Percentiles rank a stretch among this genome's conserved stretches.
These are phyloP conservation scores for Apiotrichum veenhuisii DNA, from an alignment of 1,284 basidiomycete genomes.

Conservation along the genomic window DNA sequence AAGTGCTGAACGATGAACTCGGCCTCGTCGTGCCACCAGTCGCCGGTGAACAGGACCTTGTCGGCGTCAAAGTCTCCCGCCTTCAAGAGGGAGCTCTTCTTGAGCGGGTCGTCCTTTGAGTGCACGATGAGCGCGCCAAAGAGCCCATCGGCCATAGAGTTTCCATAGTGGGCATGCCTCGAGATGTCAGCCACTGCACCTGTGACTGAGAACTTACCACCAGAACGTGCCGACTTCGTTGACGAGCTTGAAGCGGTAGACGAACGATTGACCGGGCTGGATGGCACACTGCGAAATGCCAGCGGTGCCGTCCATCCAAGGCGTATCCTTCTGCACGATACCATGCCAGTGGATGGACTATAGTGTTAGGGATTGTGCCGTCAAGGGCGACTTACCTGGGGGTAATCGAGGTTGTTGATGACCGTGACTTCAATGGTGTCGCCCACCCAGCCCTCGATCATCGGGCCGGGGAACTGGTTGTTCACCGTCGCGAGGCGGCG, in stretches of 20 bases:
- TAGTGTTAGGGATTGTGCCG: too few species aligned
- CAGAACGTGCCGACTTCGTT: conserved; percentile 35
- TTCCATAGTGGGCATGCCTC: too few species aligned
- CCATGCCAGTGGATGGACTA: conserved; percentile 34
- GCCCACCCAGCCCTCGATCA: conserved; percentile 36
- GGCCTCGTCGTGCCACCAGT: conserved; percentile 30
- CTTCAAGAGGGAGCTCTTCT: conserved; percentile 1
- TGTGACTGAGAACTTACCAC: too few species aligned
- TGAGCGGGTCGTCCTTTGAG: conserved; percentile 25
- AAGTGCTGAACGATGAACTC: conserved; percentile 19
- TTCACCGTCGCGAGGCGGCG: conserved; percentile 12
- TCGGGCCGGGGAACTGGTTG: conserved; percentile 23
- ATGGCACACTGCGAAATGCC: conserved; percentile 54
- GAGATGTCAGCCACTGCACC: too few species aligned
- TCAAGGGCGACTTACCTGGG: conserved; percentile 15
- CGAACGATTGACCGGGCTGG: conserved; percentile 52
- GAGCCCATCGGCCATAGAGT: conserved; percentile 28
- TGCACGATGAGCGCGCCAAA: conserved; percentile 32
- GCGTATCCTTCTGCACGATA: conserved; percentile 29
- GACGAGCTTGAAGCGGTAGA: conserved; percentile 47
- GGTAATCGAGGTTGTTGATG: conserved; percentile 25
- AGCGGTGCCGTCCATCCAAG: conserved; percentile 33
- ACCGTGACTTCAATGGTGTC: conserved; percentile 32
- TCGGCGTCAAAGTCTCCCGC: conserved; percentile 30
- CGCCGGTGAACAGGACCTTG: conserved; percentile 23